Evolutionary conservation across 2,329 filamentous ascomycete species (phyloP).

Genomic region (Trichophyton mentagrophytes): DNA sequence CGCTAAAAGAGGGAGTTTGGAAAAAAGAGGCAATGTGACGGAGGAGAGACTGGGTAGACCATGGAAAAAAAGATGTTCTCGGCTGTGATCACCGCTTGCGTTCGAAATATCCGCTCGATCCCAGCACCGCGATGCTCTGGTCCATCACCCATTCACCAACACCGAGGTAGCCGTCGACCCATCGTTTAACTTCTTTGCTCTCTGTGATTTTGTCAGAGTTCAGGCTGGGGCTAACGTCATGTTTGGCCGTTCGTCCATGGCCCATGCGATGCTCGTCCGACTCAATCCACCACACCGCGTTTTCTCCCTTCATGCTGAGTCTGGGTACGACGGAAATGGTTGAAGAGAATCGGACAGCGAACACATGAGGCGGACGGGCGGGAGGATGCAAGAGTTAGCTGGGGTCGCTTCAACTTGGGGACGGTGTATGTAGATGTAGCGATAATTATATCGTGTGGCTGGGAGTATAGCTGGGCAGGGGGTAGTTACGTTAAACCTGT

Average conservation of each 20-base stretch:
- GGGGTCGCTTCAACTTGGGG: background rate
- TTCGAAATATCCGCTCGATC: slow-evolving; percentile 81
- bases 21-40: background rate
- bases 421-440: slow-evolving; percentile 2
- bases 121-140: slow-evolving; percentile 82
- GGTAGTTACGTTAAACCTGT: slow-evolving; percentile 88
- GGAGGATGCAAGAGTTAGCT: slow-evolving; percentile 9
- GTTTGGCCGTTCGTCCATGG: slow-evolving; percentile 15
- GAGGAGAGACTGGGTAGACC: background rate
- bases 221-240: slow-evolving; percentile 51
- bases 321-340: background rate
- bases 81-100: slow-evolving; percentile 37
- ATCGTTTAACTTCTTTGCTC: slow-evolving; percentile 69
- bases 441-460: background rate
- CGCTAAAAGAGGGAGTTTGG: background rate
- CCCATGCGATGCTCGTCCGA: slow-evolving; percentile 13
- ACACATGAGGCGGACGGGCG: slow-evolving; percentile 7
- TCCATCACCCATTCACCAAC: slow-evolving; percentile 98
- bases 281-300: slow-evolving; percentile 5
- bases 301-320: background rate
- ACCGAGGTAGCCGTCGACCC: slow-evolving; percentile 86
- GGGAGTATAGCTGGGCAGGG: slow-evolving; percentile 8
- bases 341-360: background rate
- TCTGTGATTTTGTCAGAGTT: slow-evolving; percentile 75
- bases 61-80: background rate